These are phyloP conservation scores for Fusarium agapanthi DNA, from an alignment of 2,329 filamentous ascomycete genomes.

Conservation along the genomic window DNA sequence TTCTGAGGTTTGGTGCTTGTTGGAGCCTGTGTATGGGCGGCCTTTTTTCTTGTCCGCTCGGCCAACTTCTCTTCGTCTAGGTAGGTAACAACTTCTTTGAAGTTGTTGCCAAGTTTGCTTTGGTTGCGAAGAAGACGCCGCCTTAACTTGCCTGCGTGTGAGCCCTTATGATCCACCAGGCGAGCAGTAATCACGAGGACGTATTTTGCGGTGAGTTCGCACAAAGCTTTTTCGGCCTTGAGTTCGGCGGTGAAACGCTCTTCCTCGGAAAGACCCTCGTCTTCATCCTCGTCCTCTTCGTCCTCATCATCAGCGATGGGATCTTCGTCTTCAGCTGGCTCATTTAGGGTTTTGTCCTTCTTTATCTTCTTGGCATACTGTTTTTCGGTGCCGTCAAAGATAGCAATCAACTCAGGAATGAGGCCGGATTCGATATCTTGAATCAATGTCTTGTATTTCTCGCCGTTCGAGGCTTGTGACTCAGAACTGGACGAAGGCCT, in stretches of 20 bases:
- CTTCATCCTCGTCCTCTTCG: slow-evolving; percentile 61
- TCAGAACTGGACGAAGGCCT: slow-evolving; percentile 39
- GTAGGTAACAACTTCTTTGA: slow-evolving; percentile 83
- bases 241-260: slow-evolving; percentile 72
- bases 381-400: slow-evolving; percentile 81
- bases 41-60: slow-evolving; percentile 54
- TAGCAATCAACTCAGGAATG: slow-evolving; percentile 74
- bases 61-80: slow-evolving; percentile 74
- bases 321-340: slow-evolving; percentile 76
- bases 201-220: slow-evolving; percentile 84
- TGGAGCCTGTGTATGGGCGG: slow-evolving; percentile 26
- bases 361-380: slow-evolving; percentile 76
- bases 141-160: slow-evolving; percentile 70
- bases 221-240: slow-evolving; percentile 84
- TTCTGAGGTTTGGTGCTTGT: slow-evolving; percentile 47
- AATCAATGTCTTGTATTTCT: slow-evolving; percentile 59
- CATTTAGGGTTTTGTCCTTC: slow-evolving; percentile 65
- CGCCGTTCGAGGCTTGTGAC: slow-evolving; percentile 34
- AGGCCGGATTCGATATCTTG: slow-evolving; percentile 72
- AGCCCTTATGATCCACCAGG: slow-evolving; percentile 73
- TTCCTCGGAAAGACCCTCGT: slow-evolving; percentile 62
- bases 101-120: slow-evolving; percentile 81
- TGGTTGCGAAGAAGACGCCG: slow-evolving; percentile 82
- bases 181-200: slow-evolving; percentile 81
- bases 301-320: slow-evolving; percentile 71